Conservation (phyloP, 2,329 filamentous ascomycete genomes). For the Alternaria gansuensis region DNA sequence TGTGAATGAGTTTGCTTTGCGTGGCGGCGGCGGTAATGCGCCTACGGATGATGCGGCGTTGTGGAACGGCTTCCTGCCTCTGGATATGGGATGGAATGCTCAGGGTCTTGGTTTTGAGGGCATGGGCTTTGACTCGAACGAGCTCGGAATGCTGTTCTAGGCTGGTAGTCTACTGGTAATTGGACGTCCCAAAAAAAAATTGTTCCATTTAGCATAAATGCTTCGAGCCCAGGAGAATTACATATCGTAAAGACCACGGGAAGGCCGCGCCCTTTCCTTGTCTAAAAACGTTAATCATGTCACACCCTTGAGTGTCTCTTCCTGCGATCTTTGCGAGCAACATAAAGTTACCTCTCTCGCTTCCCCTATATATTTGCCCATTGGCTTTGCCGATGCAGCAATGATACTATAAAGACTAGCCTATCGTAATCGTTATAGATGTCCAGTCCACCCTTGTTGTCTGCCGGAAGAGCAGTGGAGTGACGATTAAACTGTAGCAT, state of each 20-base stretch:
- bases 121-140: constrained; percentile 38
- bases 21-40: constrained; percentile 49
- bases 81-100: constrained; percentile 51
- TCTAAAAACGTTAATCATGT: not conserved
- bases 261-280: not conserved
- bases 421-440: not conserved
- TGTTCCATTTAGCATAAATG: not conserved
- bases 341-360: not conserved
- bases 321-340: too few species aligned
- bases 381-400: not conserved
- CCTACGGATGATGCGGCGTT: constrained; percentile 40
- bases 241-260: not conserved
- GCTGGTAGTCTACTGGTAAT: not conserved
- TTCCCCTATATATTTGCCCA: not conserved
- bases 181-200: not conserved
- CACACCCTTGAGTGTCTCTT: too few species aligned
- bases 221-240: not conserved
- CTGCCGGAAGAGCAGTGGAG: not conserved
- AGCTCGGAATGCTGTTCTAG: constrained; percentile 43
- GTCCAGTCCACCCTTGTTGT: not conserved
- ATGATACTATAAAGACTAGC: not conserved
- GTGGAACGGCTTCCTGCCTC: constrained; percentile 50
- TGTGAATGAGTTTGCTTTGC: constrained; percentile 60
- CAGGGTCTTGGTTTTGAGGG: constrained; percentile 47
- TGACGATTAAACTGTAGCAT: not conserved